Conservation (phyloP, 1,284 basidiomycete genomes). For the Trichosporon coremiiforme region DNA sequence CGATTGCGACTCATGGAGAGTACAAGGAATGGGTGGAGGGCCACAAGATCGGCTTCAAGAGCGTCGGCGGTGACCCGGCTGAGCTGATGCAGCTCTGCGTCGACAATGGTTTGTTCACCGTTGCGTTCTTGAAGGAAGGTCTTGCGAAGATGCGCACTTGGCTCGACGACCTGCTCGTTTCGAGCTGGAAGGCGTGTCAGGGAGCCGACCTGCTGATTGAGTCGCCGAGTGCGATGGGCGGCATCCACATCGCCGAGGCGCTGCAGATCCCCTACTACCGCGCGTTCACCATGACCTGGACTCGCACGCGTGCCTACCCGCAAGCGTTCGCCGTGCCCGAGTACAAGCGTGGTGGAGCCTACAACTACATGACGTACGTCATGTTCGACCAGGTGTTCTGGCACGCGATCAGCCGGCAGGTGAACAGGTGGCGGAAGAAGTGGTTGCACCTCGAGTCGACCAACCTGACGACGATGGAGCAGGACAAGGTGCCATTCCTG, state of each 20-base stretch:
- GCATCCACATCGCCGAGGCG: conserved; percentile 78
- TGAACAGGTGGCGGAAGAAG: conserved; percentile 71
- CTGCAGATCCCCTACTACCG: conserved; percentile 69
- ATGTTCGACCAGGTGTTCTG: conserved; percentile 77
- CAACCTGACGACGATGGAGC: conserved; percentile 64
- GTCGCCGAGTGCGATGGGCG: conserved; percentile 72
- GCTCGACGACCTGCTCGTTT: conserved; percentile 71
- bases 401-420: conserved; percentile 69
- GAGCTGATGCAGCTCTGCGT: conserved; percentile 71
- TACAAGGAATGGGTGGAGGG: conserved; percentile 66
- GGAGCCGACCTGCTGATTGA: conserved; percentile 71
- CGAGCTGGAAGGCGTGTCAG: conserved; percentile 71
- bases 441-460: conserved; percentile 64
- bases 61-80: conserved; percentile 80
- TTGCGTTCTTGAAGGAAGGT: conserved; percentile 88
- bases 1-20: conserved; percentile 66
- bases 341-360: conserved; percentile 56
- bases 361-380: conserved; percentile 55
- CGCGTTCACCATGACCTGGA: conserved; percentile 76
- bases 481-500: conserved; percentile 63
- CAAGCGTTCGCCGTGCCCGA: conserved; percentile 66
- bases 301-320: conserved; percentile 66
- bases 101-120: conserved; percentile 94
- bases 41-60: conserved; percentile 90
- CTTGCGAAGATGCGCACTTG: conserved; percentile 79